Base-by-base conservation (phyloP, 148 eudicot genomes). In the Nepenthes mirabilis region DNA sequence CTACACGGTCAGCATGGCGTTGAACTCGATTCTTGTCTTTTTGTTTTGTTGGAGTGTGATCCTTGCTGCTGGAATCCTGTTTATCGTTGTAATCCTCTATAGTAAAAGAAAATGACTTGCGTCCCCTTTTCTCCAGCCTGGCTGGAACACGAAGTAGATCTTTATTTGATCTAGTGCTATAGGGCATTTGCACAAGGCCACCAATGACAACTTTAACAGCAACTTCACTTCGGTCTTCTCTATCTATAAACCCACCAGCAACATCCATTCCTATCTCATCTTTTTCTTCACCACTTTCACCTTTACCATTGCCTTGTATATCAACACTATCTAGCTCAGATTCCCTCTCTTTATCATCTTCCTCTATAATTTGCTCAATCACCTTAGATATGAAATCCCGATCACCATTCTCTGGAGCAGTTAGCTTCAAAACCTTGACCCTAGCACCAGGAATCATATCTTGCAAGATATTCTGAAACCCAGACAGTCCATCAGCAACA, bases 391-490 rank as follows among this genome's bases (percentile, higher is more conserved):
- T 72, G 37, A 82, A 48, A 73, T 86, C 95, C 37, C 63, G 69
- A 64, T 94, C 97, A 56, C 79, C 72, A 67, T 82, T 86, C 49
- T 66, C 87, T 33, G 91, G 87, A 45, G 80, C 14, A 68, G 96
- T 77, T 66, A 88, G 87, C 71, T 86, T 86, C 79, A 88, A 66
- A 56, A 88, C 89, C 78, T 84, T 84, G 47, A 93, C 88, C 70
- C 78, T 76, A 52, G 79, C 82, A 76, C 94, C 95, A 79, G 99
- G 90, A 63, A 86, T 80, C 83, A 87, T 76, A 84, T 86, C 91
- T 52, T 75, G 82, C 72, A 89, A 76, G 36, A 77, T 59, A 75
- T 77, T 81, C 61, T 78, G 84, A 64, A 86, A 93, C 59, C 83
- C 82, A 37, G 79, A 64, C 36, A 80, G 36, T 49, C 65, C 82